Conservation (phyloP, 345 rosid genomes). For the Dimocarpus longan region DNA sequence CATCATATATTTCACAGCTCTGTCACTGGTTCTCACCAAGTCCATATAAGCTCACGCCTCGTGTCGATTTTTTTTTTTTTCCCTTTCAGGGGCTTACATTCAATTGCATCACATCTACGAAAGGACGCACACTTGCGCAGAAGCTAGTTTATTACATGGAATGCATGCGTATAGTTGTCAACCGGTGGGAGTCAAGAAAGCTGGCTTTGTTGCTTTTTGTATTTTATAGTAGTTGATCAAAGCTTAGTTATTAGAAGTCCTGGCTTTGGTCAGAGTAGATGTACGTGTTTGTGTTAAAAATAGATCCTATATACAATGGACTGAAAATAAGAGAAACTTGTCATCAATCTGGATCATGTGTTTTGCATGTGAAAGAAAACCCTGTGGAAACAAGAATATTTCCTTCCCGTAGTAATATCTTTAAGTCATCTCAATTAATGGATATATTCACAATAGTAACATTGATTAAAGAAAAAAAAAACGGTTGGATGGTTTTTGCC, state of each 20-base stretch:
- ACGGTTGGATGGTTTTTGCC: too few species aligned
- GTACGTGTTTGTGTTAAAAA: slow-evolving; percentile 7
- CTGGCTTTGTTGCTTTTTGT: slow-evolving; percentile 2
- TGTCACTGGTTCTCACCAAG: neutral
- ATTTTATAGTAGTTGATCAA: neutral
- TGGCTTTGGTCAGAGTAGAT: slow-evolving; percentile 8
- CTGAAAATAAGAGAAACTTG: neutral
- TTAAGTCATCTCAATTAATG: neutral
- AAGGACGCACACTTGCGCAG: slow-evolving; percentile 1
- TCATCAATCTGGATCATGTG: neutral
- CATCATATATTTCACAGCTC: neutral
- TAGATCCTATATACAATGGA: neutral
- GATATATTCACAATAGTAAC: neutral
- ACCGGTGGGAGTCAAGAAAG: slow-evolving; percentile 10
- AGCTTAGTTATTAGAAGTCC: slow-evolving; percentile 14
- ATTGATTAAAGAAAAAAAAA: neutral
- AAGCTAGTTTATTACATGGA: slow-evolving; percentile 5
- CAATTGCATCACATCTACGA: slow-evolving; percentile 7
- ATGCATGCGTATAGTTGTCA: neutral
- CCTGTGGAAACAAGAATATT: neutral
- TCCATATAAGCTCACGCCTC: neutral
- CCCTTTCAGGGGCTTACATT: slow-evolving; percentile 21
- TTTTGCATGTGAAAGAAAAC: neutral
- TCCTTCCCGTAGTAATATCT: neutral
- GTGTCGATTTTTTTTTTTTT: neutral